phyloP scores from a whole-genome alignment of 352 stramenopile genomes.

The Blastocystis sp. region DNA sequence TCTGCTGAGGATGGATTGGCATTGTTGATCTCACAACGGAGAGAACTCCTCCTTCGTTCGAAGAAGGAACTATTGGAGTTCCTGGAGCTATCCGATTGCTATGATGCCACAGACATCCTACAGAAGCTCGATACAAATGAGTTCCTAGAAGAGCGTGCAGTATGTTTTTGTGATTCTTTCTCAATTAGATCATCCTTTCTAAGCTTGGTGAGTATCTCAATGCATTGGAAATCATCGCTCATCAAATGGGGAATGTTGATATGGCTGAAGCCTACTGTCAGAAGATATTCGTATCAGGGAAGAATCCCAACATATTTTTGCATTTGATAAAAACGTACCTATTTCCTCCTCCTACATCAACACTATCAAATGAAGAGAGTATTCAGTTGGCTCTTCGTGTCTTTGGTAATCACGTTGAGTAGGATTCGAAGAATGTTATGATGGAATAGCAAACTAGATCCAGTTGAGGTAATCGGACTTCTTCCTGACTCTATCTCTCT shows the following conservation, averaged over 20 bases:
- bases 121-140: background rate
- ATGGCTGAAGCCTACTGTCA: constrained; percentile 23
- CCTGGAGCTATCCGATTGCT: background rate
- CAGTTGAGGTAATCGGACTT: background rate
- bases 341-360: background rate
- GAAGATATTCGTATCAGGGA: background rate
- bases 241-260: background rate
- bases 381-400: background rate
- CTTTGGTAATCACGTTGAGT: constrained; percentile 13
- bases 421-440: background rate
- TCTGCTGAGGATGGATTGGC: background rate
- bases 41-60: background rate
- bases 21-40: background rate
- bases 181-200: constrained; percentile 2
- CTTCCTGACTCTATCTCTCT: background rate
- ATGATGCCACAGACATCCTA: background rate
- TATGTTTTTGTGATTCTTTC: background rate
- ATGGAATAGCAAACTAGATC: background rate
- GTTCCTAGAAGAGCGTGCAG: background rate
- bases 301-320: background rate
- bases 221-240: constrained; percentile 3
- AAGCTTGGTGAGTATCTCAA: background rate
- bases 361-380: background rate
- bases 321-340: constrained; percentile 18
- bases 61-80: constrained; percentile 25